Evolutionary conservation across 805 yeast genomes (phyloP).

Genomic region (Tetrapisispora iriomotensis): DNA sequence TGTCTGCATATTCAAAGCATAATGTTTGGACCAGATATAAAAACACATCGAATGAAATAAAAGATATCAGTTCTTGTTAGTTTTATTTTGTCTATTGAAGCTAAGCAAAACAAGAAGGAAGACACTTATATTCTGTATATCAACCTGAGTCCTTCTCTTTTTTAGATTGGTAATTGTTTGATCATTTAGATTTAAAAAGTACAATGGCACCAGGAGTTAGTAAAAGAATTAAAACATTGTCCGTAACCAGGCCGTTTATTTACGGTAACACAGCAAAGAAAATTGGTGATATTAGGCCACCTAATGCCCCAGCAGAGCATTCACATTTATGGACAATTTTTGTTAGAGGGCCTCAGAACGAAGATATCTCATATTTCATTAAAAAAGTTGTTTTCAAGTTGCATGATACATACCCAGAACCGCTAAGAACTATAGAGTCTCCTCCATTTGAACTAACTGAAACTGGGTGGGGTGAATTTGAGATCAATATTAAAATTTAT

Average conservation of each 20-base stretch:
- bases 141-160: too few species aligned
- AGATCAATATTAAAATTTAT: constrained; percentile 75
- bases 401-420: constrained; percentile 86
- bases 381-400: constrained; percentile 89
- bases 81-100: too few species aligned
- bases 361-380: constrained; percentile 70
- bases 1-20: too few species aligned
- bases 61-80: too few species aligned
- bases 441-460: constrained; percentile 96
- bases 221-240: constrained; percentile 39
- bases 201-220: constrained; percentile 20
- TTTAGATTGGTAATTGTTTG: too few species aligned
- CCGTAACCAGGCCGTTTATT: constrained; percentile 67
- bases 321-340: constrained; percentile 95
- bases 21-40: too few species aligned
- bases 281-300: constrained; percentile 44
- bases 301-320: constrained; percentile 73
- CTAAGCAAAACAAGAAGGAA: too few species aligned
- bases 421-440: constrained; percentile 73
- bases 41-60: too few species aligned
- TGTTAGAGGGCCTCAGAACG: constrained; percentile 67
- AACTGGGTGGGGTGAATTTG: constrained; percentile 99
- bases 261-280: constrained; percentile 78
- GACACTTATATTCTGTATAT: too few species aligned
- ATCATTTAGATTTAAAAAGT: too few species aligned